phyloP scores from a whole-genome alignment of 805 yeast species.

The Tetrapisispora arboricola region DNA sequence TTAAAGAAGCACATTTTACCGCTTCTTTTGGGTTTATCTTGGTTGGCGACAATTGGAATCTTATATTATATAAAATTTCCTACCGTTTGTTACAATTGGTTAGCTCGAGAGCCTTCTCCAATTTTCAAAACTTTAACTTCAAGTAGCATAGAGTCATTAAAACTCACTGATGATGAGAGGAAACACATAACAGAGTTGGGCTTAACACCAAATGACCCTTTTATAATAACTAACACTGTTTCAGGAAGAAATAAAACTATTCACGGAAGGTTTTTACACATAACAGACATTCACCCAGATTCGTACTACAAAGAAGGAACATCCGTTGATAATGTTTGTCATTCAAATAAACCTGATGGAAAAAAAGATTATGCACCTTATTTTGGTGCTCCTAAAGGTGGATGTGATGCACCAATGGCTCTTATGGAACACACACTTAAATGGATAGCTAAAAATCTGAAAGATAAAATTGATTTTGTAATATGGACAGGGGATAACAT shows the following conservation, averaged over 20 bases:
- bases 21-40: too few species aligned
- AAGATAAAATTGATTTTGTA: slow-evolving; percentile 72
- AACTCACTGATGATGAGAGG: background rate
- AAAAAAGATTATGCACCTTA: slow-evolving; percentile 43
- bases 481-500: slow-evolving; percentile 90
- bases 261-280: slow-evolving; percentile 75
- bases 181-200: slow-evolving; percentile 22
- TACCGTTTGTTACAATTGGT: background rate
- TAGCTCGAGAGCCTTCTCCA: background rate
- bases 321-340: slow-evolving; percentile 45
- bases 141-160: background rate
- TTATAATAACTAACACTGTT: slow-evolving; percentile 13
- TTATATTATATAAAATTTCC: too few species aligned
- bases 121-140: background rate
- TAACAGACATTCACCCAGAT: slow-evolving; percentile 85
- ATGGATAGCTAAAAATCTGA: slow-evolving; percentile 56
- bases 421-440: slow-evolving; percentile 52
- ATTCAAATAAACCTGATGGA: slow-evolving; percentile 25
- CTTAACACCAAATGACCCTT: slow-evolving; percentile 33
- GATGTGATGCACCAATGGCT: slow-evolving; percentile 66
- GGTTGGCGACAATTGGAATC: too few species aligned
- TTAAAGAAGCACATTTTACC: too few species aligned
- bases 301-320: slow-evolving; percentile 48
- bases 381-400: slow-evolving; percentile 65
- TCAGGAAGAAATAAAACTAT: slow-evolving; percentile 22